Evolutionary conservation across 352 stramenopile genomes (phyloP).

Genomic region (Thalassiosira gravida): DNA sequence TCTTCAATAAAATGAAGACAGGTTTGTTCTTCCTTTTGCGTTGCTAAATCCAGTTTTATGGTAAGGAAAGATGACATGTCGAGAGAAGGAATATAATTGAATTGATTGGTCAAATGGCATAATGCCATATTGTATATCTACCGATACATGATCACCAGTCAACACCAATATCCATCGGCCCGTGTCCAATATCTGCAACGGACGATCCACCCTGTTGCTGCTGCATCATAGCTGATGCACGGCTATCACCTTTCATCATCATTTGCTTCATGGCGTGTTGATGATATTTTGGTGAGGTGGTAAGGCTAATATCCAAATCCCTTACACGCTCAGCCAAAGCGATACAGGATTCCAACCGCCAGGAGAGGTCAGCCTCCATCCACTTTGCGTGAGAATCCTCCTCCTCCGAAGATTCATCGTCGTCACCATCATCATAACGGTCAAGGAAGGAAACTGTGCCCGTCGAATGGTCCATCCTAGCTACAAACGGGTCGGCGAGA

Average conservation of each 20-base stretch:
- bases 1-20: no score
- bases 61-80: no score
- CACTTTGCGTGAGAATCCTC: no score
- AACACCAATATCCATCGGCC: slow-evolving; percentile 40
- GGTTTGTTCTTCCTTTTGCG: no score
- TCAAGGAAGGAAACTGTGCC: slow-evolving; percentile 43
- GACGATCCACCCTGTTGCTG: slow-evolving; percentile 21
- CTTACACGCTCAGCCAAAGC: slow-evolving; percentile 47
- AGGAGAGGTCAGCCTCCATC: slow-evolving; percentile 41
- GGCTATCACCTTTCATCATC: slow-evolving; percentile 23
- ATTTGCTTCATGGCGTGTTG: slow-evolving; percentile 29
- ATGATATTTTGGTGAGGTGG: slow-evolving; percentile 45
- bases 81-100: no score
- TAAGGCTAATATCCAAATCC: slow-evolving; percentile 45
- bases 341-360: slow-evolving; percentile 40
- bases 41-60: no score
- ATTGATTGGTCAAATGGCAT: no score
- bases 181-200: slow-evolving; percentile 35
- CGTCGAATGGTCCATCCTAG: slow-evolving; percentile 37
- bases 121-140: no score
- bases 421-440: slow-evolving; percentile 18
- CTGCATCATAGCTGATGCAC: slow-evolving; percentile 19
- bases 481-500: slow-evolving; percentile 39
- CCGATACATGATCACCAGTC: slow-evolving; percentile 31
- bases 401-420: no score